A percentile compares a stretch with the other conserved stretches of the same genome.
Evolutionary conservation across 495 filamentous ascomycete species (phyloP).

Genomic region (Pseudomonodictys pantanalensis): DNA sequence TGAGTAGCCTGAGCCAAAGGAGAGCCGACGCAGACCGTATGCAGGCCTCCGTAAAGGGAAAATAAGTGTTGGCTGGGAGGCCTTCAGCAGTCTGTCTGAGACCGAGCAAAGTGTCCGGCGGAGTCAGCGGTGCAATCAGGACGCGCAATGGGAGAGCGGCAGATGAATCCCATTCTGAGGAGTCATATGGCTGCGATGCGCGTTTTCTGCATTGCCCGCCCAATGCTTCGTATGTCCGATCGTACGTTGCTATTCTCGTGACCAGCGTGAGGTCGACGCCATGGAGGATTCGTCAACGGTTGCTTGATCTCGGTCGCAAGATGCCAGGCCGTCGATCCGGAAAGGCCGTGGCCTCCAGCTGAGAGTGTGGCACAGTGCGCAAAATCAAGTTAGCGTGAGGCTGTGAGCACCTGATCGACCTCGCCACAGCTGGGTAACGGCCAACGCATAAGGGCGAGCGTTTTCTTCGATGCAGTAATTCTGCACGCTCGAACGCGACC

Average conservation of each 20-base stretch:
- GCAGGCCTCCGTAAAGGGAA: conserved; percentile 24
- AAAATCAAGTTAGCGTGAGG: too few relatives aligned
- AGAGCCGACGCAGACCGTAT: conserved; percentile 16
- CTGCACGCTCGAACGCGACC: too few relatives aligned
- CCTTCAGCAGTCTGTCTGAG: not conserved
- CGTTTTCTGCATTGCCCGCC: conserved; percentile 2
- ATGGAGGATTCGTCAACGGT: not conserved
- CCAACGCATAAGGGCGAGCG: too few relatives aligned
- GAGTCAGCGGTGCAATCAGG: conserved; percentile 5
- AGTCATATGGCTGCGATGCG: conserved; percentile 16
- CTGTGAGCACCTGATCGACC: too few relatives aligned
- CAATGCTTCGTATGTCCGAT: not conserved
- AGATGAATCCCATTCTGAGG: conserved; percentile 8
- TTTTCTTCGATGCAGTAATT: too few relatives aligned
- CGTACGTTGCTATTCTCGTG: conserved; percentile 3
- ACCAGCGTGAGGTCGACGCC: not conserved
- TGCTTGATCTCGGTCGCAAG: not conserved
- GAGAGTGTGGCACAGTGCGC: not conserved
- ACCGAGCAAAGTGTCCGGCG: conserved; percentile 1
- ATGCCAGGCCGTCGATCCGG: not conserved
- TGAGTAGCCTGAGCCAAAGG: conserved; percentile 2
- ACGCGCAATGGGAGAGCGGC: conserved; percentile 8
- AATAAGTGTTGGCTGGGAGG: conserved; percentile 16
- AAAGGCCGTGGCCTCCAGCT: not conserved
- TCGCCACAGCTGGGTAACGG: too few relatives aligned